These are phyloP conservation scores for Phyllachora maydis DNA, from an alignment of 2,329 filamentous ascomycete species.

Conservation along the genomic window DNA sequence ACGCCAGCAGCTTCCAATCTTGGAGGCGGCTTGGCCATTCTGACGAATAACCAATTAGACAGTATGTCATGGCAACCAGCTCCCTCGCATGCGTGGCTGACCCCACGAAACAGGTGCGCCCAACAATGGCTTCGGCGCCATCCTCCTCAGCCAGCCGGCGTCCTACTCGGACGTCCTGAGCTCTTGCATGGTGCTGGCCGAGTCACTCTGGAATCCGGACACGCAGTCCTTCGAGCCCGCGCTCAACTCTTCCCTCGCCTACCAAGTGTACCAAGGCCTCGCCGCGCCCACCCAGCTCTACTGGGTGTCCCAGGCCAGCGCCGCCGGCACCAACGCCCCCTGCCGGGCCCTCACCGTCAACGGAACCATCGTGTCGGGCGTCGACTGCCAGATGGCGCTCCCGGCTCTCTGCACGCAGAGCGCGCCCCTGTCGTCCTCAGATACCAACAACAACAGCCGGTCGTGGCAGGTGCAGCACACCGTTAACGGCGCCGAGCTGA, in stretches of 20 bases:
- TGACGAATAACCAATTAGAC: constrained; percentile 1
- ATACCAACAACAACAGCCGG: constrained; percentile 5
- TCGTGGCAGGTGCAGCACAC: constrained; percentile 9
- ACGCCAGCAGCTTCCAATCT: too few relatives aligned
- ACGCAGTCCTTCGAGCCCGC: constrained; percentile 4
- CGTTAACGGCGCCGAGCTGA: constrained; percentile 7
- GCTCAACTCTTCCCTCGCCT: constrained; percentile 6
- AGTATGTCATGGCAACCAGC: constrained; percentile 1
- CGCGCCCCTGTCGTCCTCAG: constrained; percentile 8
- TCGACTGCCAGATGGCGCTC: constrained; percentile 11
- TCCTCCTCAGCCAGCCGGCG: constrained; percentile 6
- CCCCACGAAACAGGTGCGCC: constrained; percentile 4
- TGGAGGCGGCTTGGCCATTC: constrained; percentile 2
- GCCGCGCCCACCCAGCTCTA: constrained; percentile 6
- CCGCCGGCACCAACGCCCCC: constrained; percentile 1
- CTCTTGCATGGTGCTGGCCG: constrained; percentile 6
- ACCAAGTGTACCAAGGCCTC: constrained; percentile 6
- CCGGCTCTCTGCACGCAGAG: constrained; percentile 11
- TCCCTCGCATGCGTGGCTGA: neutral
- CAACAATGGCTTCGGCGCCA: constrained; percentile 6
- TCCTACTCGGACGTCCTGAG: constrained; percentile 3
- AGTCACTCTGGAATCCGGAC: constrained; percentile 8
- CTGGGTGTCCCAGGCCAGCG: constrained; percentile 6
- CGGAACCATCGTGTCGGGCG: constrained; percentile 14
- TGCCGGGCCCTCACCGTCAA: constrained; percentile 9